Conservation (phyloP, 1,284 basidiomycete genomes). For the Meripilus lineatus region DNA sequence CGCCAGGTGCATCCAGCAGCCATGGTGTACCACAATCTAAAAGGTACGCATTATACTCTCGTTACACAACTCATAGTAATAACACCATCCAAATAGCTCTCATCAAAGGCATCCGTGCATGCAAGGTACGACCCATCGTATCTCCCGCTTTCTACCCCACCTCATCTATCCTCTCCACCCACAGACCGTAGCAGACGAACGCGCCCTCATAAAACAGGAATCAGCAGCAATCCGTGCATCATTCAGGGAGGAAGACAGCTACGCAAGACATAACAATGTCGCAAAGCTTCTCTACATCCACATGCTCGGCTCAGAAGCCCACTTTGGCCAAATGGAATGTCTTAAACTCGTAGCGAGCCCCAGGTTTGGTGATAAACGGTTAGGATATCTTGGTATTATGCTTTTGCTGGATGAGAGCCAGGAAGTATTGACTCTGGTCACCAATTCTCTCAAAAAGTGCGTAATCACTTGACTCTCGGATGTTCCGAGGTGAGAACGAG, state of each 20-base stretch:
- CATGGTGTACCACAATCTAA: constrained; percentile 90
- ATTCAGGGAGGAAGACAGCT: constrained; percentile 96
- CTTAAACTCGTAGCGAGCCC: constrained; percentile 98
- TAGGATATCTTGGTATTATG: constrained; percentile 99
- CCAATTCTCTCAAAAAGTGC: constrained; percentile 98
- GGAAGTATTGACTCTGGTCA: constrained; percentile 96
- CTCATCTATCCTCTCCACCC: too few relatives aligned
- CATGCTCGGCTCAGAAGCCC: constrained; percentile 99
- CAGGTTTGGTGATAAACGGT: constrained; percentile 92
- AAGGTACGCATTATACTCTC: constrained; percentile 49
- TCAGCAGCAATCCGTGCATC: constrained; percentile 96
- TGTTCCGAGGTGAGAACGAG: constrained; percentile 6
- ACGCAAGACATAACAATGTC: constrained; percentile 93
- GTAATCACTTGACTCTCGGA: constrained; percentile 25
- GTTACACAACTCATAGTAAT: not conserved
- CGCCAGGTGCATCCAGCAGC: not conserved
- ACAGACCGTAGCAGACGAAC: constrained; percentile 98
- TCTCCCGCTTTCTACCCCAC: too few relatives aligned
- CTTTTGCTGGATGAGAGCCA: constrained; percentile 96
- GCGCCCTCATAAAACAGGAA: constrained; percentile 96
- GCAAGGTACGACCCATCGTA: constrained; percentile 88
- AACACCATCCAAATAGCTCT: too few relatives aligned
- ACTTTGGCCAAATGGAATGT: constrained; percentile 99
- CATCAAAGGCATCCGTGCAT: constrained; percentile 91
- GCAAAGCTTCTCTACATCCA: constrained; percentile 99